Base-by-base conservation (phyloP, 1,284 basidiomycete species). In the Trichosporon inkin region DNA sequence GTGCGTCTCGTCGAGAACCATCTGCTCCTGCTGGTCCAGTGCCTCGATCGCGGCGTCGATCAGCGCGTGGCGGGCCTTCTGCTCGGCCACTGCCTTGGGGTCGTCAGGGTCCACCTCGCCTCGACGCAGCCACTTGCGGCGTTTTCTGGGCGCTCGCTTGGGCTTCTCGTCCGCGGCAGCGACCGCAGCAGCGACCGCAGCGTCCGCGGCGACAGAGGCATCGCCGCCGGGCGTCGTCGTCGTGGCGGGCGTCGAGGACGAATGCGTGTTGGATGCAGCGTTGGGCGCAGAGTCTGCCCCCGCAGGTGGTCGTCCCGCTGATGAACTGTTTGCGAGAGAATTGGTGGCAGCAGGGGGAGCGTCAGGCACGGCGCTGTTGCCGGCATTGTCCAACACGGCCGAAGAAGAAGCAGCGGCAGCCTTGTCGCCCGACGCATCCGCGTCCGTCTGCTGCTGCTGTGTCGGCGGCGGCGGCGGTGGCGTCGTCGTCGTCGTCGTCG, bases 101-200 rank as follows among this genome's bases (percentile, higher is more conserved):
- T 76, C 74, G 51, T 76, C 73, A 1, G 73, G 73, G 62, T 76
- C 74, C n/a, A 76, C 74, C 62, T 76, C 70, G n/a, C 74, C 74
- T 57, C 69, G 69, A 53, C 69, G 69, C 36, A 75, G 58, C 68
- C 70, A 73, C 56, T 73, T 74, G 53, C 73, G 67, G 58, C 67
- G 67, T 60, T 70, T 73, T 41, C 72, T 65, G 19, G 66, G 68
- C 19, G 62, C 62, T 22, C 70, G 65, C 53, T 67, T 67, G 19
- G 56, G 55, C 51, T 61, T 61, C 22, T 56, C 61, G 16, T 44
- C 53, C 10, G 53, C 58, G 24, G 36, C 39, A 28, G 51, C 53
- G 22, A 49, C 44, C 17, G 39, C 40, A 20, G 56, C 44, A 52
- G 52, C 52, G 20, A 53, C 38, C 10, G 51, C 52, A 24, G 51